Base-by-base conservation (phyloP, 352 stramenopile genomes). In the Pythium chondricola region DNA sequence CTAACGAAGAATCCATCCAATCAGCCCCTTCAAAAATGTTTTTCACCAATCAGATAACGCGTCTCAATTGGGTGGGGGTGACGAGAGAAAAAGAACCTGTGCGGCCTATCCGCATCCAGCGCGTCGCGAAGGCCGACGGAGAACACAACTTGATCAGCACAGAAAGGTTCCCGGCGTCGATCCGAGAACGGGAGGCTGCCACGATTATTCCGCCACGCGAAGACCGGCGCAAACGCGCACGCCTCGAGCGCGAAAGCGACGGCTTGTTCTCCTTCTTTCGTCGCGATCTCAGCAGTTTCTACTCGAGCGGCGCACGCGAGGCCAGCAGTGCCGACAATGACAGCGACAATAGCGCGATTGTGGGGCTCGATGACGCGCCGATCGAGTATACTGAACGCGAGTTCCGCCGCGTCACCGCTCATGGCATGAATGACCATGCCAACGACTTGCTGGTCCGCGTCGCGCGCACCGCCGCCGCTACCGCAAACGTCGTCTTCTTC, bases 401-500 rank as follows among this genome's bases (percentile, higher is more conserved):
- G 2, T 16, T 54, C 29, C 45, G 52, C 16, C 45, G 43, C 21
- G 32, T 54, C 24, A 43, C 17, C 3, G 54, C 45, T n/a, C 22
- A 11, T 39, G 21, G 62, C 24, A 17, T 51, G 20, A 26, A 49
- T 17, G 33, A 32, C 32, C 77, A 65, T 47, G 43, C 64, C 21
- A 87, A 87, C 44, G 65, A 87, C 24, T 33, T 87, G 35, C 65
- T 73, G 48, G 24, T 87, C 9, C 68, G 59, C 13, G 30, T 55
- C 20, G 37, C 67, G 2, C 29, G 52, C 22, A 50, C 52, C 0
- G 40, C 40, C 3, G 44, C 22, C 3, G 52, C 53, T 0, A 45
- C 39, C 2, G 63, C 56, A 25, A 85, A 83, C 48, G 68, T 85
- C n/a, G 58, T 88, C 11, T 83, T 80, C 52, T 88, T 88, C 42